Evolutionary conservation across 2,329 filamentous ascomycete genomes (phyloP).

Genomic region (Scleromitrula shiraiana): DNA sequence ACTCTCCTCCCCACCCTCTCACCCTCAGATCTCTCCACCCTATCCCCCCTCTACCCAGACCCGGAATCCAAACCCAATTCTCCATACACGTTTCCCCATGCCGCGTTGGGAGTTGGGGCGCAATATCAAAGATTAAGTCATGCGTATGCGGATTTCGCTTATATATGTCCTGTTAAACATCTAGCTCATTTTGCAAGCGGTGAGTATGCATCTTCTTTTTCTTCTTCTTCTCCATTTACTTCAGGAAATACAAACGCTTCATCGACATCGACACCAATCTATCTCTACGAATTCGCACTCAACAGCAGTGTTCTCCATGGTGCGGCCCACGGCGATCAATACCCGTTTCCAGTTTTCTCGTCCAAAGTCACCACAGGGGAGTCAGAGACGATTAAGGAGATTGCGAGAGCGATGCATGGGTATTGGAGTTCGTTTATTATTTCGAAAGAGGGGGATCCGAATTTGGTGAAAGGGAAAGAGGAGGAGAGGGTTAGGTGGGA

Average conservation of each 20-base stretch:
- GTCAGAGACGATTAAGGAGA: conserved; percentile 12
- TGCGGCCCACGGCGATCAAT: conserved; percentile 38
- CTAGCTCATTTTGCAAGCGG: conserved; percentile 40
- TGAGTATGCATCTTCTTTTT: conserved; percentile 2
- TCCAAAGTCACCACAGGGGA: conserved; percentile 4
- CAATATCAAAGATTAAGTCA: conserved; percentile 52
- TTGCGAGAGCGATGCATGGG: conserved; percentile 25
- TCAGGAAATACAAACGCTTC: not conserved
- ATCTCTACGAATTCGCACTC: conserved; percentile 54
- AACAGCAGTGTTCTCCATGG: conserved; percentile 26
- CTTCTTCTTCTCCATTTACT: not conserved
- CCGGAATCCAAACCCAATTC: conserved; percentile 36
- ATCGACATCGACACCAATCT: conserved; percentile 30
- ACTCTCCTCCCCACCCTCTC: conserved; percentile 51
- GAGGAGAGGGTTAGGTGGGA: conserved; percentile 2
- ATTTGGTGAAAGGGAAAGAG: conserved; percentile 17
- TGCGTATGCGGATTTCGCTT: conserved; percentile 57
- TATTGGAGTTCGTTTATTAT: conserved; percentile 29
- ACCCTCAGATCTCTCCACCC: conserved; percentile 41
- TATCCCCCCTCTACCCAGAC: conserved; percentile 57
- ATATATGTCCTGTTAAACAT: conserved; percentile 55
- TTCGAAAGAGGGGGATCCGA: conserved; percentile 24
- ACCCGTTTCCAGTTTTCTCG: conserved; percentile 38
- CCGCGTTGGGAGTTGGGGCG: conserved; percentile 33
- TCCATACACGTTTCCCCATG: not conserved